Evolutionary conservation across 257 asterid genomes (phyloP).

Genomic region (Solanum chiquidenum): DNA sequence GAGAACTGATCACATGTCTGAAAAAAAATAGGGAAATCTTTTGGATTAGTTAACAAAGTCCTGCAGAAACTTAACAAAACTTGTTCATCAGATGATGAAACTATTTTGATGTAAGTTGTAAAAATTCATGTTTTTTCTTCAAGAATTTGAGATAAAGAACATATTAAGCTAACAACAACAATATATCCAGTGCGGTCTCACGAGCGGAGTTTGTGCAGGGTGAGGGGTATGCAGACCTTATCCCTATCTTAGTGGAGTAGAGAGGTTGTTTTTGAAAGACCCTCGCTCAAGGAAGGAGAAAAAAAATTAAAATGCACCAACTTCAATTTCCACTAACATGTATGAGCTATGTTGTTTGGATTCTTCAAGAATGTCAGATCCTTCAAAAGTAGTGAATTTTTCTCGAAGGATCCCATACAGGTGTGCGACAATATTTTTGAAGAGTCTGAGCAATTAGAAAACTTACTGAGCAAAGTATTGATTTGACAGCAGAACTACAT

Average conservation of each 20-base stretch:
- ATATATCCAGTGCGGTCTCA: not conserved
- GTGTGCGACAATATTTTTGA: not conserved
- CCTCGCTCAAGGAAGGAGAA: too few relatives aligned
- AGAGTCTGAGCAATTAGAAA: not conserved
- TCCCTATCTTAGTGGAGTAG: not conserved
- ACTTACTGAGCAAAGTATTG: constrained; percentile 83
- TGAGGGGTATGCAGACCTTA: not conserved
- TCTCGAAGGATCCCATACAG: not conserved
- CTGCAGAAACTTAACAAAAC: not conserved
- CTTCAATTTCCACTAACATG: not conserved
- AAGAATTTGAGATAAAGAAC: not conserved
- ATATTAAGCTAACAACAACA: not conserved
- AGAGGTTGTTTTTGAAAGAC: too few relatives aligned
- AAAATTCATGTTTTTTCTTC: not conserved
- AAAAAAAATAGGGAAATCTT: not conserved
- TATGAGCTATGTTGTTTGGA: not conserved
- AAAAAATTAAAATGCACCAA: too few relatives aligned
- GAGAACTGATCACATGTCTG: constrained; percentile 85
- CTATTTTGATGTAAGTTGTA: not conserved
- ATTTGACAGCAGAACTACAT: constrained; percentile 70
- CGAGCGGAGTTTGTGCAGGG: not conserved
- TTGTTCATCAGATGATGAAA: not conserved
- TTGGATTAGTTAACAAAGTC: not conserved
- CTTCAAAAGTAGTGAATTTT: not conserved
- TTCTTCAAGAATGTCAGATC: not conserved